Percentiles rank a stretch among this genome's conserved stretches.
phyloP scores from a whole-genome alignment of 768 basidiomycete species.

The Tubosaeta sp. region DNA sequence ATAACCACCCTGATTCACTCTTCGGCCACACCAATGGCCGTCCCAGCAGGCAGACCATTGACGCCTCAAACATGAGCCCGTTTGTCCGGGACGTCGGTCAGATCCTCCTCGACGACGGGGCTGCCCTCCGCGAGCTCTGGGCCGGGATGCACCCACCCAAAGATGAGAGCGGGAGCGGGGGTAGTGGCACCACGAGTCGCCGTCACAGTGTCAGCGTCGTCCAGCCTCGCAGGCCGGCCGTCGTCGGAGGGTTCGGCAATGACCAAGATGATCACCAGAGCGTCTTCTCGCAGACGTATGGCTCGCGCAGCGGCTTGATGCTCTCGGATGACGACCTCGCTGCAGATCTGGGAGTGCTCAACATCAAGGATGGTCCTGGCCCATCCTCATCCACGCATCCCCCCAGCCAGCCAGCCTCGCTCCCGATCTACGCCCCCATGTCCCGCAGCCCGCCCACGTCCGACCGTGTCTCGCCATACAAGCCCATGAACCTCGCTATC shows the following conservation, averaged over 20 bases:
- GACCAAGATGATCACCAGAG: constrained; percentile 41
- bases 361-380: constrained; percentile 33
- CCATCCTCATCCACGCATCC: constrained; percentile 47
- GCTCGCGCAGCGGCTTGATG: constrained; percentile 57
- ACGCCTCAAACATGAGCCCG: constrained; percentile 78
- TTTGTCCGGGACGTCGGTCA: constrained; percentile 82
- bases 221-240: constrained; percentile 61
- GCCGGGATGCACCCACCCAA: constrained; percentile 60
- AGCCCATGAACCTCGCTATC: constrained; percentile 58
- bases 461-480: constrained; percentile 53
- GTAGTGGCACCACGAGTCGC: constrained; percentile 79
- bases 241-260: constrained; percentile 56
- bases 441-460: constrained; percentile 58
- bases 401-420: constrained; percentile 64
- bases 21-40: constrained; percentile 41
- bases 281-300: constrained; percentile 33
- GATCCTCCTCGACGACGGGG: constrained; percentile 70
- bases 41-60: constrained; percentile 39
- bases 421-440: constrained; percentile 70
- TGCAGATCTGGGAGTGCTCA: constrained; percentile 61
- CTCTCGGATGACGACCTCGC: constrained; percentile 81
- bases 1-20: constrained; percentile 44
- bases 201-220: constrained; percentile 82
- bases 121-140: constrained; percentile 73
- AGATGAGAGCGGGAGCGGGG: constrained; percentile 58